Percentiles rank a stretch among this genome's conserved stretches.
Conservation (phyloP, 768 basidiomycete genomes). For the Tricholoma terreum region DNA sequence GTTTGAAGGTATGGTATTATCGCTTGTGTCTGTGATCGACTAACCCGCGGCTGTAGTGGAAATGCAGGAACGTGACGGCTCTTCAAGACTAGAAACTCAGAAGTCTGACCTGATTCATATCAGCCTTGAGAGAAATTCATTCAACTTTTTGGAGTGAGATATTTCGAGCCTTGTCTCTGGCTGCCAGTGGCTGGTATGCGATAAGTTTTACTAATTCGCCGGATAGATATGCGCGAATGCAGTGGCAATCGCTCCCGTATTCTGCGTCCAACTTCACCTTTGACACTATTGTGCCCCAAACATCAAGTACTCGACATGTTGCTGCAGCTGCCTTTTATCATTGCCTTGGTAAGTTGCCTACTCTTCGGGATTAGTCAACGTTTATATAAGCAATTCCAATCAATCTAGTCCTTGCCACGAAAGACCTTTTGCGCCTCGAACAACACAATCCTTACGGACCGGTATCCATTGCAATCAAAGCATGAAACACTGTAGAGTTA, state of each 20-base stretch:
- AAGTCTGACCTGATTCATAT: conserved; percentile 52
- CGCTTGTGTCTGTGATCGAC: neutral
- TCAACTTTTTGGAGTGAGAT: conserved; percentile 76
- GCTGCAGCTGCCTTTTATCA: conserved; percentile 84
- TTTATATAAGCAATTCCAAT: neutral
- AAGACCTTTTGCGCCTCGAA: conserved; percentile 58
- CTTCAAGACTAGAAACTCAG: conserved; percentile 41
- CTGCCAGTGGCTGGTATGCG: conserved; percentile 11
- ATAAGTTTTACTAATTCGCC: conserved; percentile 10
- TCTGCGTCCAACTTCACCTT: conserved; percentile 50
- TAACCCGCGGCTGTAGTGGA: conserved; percentile 7
- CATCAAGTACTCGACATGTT: conserved; percentile 69
- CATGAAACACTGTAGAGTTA: conserved; percentile 14
- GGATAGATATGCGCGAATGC: conserved; percentile 75
- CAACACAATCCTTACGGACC: conserved; percentile 61
- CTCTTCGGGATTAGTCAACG: neutral
- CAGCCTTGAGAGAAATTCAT: conserved; percentile 71
- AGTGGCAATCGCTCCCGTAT: conserved; percentile 54
- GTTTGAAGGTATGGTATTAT: conserved; percentile 54
- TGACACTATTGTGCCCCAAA: conserved; percentile 61
- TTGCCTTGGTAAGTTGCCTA: conserved; percentile 59
- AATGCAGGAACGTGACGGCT: conserved; percentile 14
- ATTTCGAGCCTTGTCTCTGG: neutral
- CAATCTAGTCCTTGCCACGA: conserved; percentile 70
- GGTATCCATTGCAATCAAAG: conserved; percentile 36